phyloP scores from a whole-genome alignment of 345 rosid genomes.

The Moricandia moricandioides region DNA sequence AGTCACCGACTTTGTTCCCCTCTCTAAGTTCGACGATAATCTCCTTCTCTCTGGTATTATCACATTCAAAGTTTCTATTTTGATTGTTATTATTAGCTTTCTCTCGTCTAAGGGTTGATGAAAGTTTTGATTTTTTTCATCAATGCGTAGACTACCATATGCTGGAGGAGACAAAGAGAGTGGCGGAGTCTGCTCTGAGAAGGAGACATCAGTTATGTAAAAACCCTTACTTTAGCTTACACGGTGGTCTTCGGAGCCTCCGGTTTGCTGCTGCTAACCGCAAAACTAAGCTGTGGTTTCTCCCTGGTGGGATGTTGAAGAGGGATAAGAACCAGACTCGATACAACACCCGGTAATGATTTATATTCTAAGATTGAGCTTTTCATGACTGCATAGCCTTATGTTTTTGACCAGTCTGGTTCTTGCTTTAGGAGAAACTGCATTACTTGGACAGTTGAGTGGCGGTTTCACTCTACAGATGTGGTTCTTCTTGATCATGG shows the following conservation, averaged over 20 bases:
- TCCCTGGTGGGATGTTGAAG: constrained; percentile 72
- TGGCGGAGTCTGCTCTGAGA: constrained; percentile 70
- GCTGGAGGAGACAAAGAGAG: constrained; percentile 84
- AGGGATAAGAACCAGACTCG: constrained; percentile 63
- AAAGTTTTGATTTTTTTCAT: not conserved
- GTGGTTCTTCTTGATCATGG: constrained; percentile 62
- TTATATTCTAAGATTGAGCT: not conserved
- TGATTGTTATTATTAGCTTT: not conserved
- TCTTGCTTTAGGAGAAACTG: constrained; percentile 49
- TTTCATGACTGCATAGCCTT: not conserved
- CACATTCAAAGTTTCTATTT: not conserved
- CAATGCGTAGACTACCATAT: constrained; percentile 57
- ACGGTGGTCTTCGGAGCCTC: constrained; percentile 37
- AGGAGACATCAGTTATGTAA: constrained; percentile 48
- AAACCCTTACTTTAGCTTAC: constrained; percentile 37
- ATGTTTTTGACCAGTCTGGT: not conserved
- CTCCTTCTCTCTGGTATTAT: constrained; percentile 71
- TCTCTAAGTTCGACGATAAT: constrained; percentile 62
- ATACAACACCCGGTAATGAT: constrained; percentile 45
- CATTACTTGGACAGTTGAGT: constrained; percentile 86
- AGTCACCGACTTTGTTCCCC: constrained; percentile 49
- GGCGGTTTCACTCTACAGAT: constrained; percentile 80
- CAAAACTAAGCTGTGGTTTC: constrained; percentile 56
- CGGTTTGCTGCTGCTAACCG: constrained; percentile 56
- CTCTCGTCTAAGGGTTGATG: not conserved